These are phyloP conservation scores for Raffaelea deltoideospora DNA, from an alignment of 2,329 filamentous ascomycete species.

Conservation along the genomic window DNA sequence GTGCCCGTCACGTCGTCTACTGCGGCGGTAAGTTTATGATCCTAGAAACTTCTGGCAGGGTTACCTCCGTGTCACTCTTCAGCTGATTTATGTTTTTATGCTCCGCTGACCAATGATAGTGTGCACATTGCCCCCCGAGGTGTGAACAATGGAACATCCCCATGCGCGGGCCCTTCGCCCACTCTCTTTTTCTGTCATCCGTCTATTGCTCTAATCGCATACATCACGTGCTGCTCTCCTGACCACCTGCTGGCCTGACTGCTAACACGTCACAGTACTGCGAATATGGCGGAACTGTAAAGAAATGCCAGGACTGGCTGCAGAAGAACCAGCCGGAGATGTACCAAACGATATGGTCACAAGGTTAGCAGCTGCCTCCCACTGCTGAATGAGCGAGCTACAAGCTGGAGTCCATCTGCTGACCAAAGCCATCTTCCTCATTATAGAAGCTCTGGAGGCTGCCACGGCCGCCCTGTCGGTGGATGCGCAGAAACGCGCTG, in stretches of 20 bases:
- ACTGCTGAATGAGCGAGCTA: neutral
- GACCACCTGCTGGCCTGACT: neutral
- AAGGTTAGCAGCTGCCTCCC: too few species aligned
- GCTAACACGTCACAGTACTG: conserved; percentile 55
- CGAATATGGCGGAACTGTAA: conserved; percentile 91
- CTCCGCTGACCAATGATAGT: conserved; percentile 26
- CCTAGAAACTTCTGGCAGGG: conserved; percentile 5
- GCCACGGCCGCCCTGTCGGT: conserved; percentile 76
- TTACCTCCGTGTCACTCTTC: neutral
- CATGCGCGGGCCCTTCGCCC: neutral
- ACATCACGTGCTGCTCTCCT: too few species aligned
- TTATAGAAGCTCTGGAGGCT: conserved; percentile 68
- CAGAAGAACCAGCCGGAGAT: conserved; percentile 56
- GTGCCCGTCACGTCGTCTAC: conserved; percentile 37
- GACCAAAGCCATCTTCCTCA: too few species aligned
- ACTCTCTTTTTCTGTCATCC: neutral
- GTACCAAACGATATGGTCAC: conserved; percentile 71
- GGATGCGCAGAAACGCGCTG: conserved; percentile 84
- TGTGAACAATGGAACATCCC: conserved; percentile 16
- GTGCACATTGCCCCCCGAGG: conserved; percentile 51
- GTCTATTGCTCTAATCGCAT: neutral
- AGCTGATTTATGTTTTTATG: neutral
- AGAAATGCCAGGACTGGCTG: conserved; percentile 97
- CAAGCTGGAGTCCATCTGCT: neutral
- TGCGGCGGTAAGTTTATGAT: conserved; percentile 34